Evolutionary conservation across 1,139 yeast species (phyloP).

Genomic region (Magnusiomyces magnusii): DNA sequence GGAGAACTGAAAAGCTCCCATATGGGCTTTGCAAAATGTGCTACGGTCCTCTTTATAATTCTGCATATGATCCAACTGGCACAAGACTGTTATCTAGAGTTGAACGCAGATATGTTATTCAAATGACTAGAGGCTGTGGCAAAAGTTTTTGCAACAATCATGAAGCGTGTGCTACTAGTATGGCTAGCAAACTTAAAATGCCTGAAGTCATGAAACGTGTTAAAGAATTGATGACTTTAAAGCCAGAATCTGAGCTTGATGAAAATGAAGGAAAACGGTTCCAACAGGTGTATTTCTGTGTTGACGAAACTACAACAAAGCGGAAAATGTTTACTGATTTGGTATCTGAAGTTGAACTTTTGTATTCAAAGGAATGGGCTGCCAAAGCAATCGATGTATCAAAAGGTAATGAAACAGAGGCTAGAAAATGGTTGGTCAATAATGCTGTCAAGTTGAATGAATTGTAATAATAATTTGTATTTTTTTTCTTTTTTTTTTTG

Average conservation of each 20-base stretch:
- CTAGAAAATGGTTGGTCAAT: constrained; percentile 30
- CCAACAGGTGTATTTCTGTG: constrained; percentile 47
- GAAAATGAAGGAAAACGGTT: not conserved
- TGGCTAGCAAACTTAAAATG: constrained; percentile 29
- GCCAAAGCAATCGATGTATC: constrained; percentile 32
- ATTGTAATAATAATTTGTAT: not conserved
- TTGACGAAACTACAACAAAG: constrained; percentile 46
- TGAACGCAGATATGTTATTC: constrained; percentile 61
- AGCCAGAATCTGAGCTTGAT: not conserved
- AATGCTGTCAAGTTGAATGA: constrained; percentile 28
- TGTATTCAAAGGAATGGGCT: constrained; percentile 32
- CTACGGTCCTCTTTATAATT: constrained; percentile 58
- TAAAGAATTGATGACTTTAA: constrained; percentile 29
- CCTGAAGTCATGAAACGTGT: constrained; percentile 40
- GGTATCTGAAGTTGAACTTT: constrained; percentile 24
- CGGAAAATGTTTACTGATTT: constrained; percentile 40
- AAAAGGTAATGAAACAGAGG: constrained; percentile 32
- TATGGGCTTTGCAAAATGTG: constrained; percentile 54
- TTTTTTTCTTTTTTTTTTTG: no score
- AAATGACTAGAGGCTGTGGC: constrained; percentile 63
- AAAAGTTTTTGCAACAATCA: constrained; percentile 49
- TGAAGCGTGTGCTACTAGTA: constrained; percentile 39
- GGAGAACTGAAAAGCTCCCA: constrained; percentile 22
- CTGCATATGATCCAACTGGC: constrained; percentile 48
- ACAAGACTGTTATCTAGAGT: constrained; percentile 45